Evolutionary conservation across 2,329 filamentous ascomycete species (phyloP).

Genomic region (Thelonectria rubi): DNA sequence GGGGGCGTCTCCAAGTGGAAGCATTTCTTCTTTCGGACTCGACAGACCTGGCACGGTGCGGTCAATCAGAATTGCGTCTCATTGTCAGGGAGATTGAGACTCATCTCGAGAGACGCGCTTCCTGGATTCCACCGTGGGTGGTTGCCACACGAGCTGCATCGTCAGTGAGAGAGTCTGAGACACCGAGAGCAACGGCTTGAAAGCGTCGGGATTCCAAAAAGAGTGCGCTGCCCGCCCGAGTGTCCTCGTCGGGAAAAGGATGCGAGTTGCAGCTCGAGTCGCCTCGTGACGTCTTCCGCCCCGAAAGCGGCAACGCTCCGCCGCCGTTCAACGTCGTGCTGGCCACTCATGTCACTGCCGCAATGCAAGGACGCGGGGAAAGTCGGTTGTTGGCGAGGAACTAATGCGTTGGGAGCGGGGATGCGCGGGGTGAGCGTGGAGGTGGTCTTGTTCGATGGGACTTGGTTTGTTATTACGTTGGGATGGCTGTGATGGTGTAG

Average conservation of each 20-base stretch:
- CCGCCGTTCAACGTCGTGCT: background rate
- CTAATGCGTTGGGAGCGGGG: background rate
- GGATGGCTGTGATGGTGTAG: no score
- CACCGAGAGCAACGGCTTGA: no score
- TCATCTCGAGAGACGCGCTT: conserved; percentile 27
- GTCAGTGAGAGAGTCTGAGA: no score
- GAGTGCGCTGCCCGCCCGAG: no score
- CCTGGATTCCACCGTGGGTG: conserved; percentile 6
- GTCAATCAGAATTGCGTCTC: conserved; percentile 8
- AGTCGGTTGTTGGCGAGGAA: background rate
- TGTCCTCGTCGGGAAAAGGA: background rate
- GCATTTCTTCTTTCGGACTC: conserved; percentile 25
- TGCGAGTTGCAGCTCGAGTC: background rate
- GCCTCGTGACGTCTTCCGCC: background rate
- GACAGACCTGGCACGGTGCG: conserved; percentile 25
- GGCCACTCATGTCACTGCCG: conserved; percentile 4
- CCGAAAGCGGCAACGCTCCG: conserved; percentile 6
- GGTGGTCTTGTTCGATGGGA: background rate
- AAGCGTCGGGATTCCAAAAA: no score
- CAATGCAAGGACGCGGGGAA: background rate
- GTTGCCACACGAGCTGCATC: conserved; percentile 28
- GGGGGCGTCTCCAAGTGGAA: conserved; percentile 13
- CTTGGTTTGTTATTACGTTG: background rate
- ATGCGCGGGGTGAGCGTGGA: background rate
- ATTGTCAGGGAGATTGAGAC: background rate